A percentile compares a stretch with the other conserved stretches of the same genome.
Conservation (phyloP, 2,329 filamentous ascomycete genomes). For the Macroventuria anomochaeta region DNA sequence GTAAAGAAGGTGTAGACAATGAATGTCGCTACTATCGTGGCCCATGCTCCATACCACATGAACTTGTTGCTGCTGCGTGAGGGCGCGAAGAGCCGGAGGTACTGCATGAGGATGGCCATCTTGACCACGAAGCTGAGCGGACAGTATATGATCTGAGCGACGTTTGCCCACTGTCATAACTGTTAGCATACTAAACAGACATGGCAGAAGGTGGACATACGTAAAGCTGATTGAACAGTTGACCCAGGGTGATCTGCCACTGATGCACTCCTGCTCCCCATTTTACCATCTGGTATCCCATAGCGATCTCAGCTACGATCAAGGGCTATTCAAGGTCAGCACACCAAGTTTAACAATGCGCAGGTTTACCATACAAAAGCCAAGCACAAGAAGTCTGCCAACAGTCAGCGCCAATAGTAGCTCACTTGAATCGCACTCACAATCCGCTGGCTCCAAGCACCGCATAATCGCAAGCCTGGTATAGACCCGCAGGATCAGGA, state of each 20-base stretch:
- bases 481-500: conserved; percentile 30
- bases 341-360: background rate
- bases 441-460: conserved; percentile 34
- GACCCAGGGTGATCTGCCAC: conserved; percentile 35
- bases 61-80: conserved; percentile 25
- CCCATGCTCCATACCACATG: conserved; percentile 37
- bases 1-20: conserved; percentile 33
- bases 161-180: conserved; percentile 31
- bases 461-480: conserved; percentile 32
- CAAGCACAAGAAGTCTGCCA: conserved; percentile 32
- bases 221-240: conserved; percentile 36
- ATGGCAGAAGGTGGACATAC: conserved; percentile 14
- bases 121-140: conserved; percentile 38
- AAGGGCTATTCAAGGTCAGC: conserved; percentile 24
- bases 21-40: conserved; percentile 26
- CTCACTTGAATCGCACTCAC: conserved; percentile 18
- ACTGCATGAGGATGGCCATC: conserved; percentile 38
- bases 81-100: conserved; percentile 37
- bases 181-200: background rate
- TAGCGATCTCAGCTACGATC: conserved; percentile 28
- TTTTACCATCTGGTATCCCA: conserved; percentile 35
- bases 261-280: conserved; percentile 41
- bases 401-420: conserved; percentile 5
- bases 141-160: conserved; percentile 36
- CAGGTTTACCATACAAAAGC: conserved; percentile 23